These are phyloP conservation scores for Amorphotheca resinae DNA, from an alignment of 495 filamentous ascomycete species.

Conservation along the genomic window DNA sequence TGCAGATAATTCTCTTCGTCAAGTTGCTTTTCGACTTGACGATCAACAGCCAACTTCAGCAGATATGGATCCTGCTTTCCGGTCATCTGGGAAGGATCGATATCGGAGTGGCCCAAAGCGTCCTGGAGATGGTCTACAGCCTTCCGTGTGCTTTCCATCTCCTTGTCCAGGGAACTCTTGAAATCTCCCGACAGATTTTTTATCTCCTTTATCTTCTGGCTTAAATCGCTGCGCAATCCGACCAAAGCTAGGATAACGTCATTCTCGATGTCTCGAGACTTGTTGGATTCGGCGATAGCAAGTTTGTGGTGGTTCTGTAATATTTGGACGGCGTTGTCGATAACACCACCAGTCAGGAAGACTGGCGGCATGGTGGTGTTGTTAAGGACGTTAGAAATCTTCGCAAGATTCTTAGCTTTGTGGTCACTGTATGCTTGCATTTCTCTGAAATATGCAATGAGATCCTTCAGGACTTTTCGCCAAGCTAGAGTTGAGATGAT, in stretches of 20 bases:
- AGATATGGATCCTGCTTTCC: constrained; percentile 90
- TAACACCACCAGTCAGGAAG: constrained; percentile 67
- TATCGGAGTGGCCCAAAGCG: constrained; percentile 60
- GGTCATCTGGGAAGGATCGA: constrained; percentile 57
- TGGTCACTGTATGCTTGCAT: constrained; percentile 83
- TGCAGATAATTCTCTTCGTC: constrained; percentile 97
- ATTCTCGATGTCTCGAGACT: constrained; percentile 77
- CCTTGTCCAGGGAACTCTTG: constrained; percentile 76
- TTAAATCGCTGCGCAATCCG: constrained; percentile 74
- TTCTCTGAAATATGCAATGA: constrained; percentile 90
- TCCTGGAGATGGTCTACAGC: constrained; percentile 72
- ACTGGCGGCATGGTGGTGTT: constrained; percentile 57
- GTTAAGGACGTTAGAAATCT: constrained; percentile 72
- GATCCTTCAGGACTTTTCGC: constrained; percentile 89
- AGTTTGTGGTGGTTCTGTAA: constrained; percentile 73
- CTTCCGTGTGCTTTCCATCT: constrained; percentile 56
- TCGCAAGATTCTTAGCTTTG: constrained; percentile 67
- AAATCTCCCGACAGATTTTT: constrained; percentile 86
- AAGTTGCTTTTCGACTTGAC: constrained; percentile 80
- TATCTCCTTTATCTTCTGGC: constrained; percentile 96
- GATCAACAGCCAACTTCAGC: constrained; percentile 68
- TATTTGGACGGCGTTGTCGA: constrained; percentile 75
- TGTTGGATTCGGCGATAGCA: constrained; percentile 69
- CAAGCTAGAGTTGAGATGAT: constrained; percentile 46
- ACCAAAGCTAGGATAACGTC: constrained; percentile 82